Percentiles rank a stretch among this genome's conserved stretches.
Conservation (phyloP, 352 stramenopile species). For the Phytophthora hibernalis region DNA sequence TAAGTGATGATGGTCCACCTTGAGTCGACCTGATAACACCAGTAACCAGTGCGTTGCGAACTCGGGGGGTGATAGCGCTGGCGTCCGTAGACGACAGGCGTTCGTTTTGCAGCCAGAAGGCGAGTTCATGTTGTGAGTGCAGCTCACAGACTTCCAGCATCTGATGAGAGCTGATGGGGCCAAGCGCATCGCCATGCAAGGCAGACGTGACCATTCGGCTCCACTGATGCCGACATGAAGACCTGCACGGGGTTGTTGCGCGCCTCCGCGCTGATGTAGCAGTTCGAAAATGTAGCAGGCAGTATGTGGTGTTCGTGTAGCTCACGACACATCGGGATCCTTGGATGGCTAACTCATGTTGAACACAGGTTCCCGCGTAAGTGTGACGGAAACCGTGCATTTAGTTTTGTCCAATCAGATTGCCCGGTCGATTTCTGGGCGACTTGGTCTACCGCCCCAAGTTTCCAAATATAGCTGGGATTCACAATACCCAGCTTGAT, state of each 20-base stretch:
- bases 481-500: too few relatives aligned
- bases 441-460: too few relatives aligned
- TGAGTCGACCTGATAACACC: constrained; percentile 26
- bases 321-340: constrained; percentile 46
- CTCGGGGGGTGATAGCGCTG: constrained; percentile 14
- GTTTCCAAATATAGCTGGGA: too few relatives aligned
- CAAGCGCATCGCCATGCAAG: constrained; percentile 50
- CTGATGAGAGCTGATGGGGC: constrained; percentile 57
- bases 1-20: constrained; percentile 31
- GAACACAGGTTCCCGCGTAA: too few relatives aligned
- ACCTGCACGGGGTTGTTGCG: constrained; percentile 58
- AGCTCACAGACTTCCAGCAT: constrained; percentile 69
- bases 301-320: constrained; percentile 46
- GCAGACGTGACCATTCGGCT: constrained; percentile 55
- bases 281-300: constrained; percentile 56
- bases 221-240: constrained; percentile 66
- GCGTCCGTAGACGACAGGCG: constrained; percentile 23
- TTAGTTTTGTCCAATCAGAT: too few relatives aligned
- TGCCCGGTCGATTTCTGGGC: too few relatives aligned
- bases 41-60: constrained; percentile 3
- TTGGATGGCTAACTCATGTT: too few relatives aligned
- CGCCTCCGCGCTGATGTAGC: constrained; percentile 66
- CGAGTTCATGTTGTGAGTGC: constrained; percentile 79
- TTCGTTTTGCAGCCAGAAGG: constrained; percentile 57
- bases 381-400: too few relatives aligned